Evolutionary conservation across 768 basidiomycete genomes (phyloP).

Genomic region (Tylopilus plumbeoviolaceoides): DNA sequence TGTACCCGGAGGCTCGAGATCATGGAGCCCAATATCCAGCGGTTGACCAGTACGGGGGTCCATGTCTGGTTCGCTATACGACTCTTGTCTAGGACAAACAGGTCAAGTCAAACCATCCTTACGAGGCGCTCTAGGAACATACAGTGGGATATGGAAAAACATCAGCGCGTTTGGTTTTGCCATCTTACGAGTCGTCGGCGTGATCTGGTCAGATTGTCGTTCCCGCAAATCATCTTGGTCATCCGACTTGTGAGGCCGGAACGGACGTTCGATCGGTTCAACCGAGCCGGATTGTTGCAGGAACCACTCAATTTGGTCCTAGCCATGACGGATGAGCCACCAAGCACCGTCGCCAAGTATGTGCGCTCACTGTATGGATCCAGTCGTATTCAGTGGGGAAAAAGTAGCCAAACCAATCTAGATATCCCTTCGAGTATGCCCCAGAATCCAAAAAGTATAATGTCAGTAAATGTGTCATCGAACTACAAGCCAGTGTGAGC

Average conservation of each 20-base stretch:
- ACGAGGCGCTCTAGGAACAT: conserved; percentile 22
- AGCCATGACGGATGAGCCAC: neutral
- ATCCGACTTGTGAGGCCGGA: conserved; percentile 66
- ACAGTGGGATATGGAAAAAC: conserved; percentile 99
- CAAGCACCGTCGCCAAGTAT: neutral
- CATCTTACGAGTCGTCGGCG: conserved; percentile 50
- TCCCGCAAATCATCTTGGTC: conserved; percentile 54
- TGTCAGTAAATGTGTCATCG: conserved; percentile 83
- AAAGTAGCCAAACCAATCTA: conserved; percentile 57
- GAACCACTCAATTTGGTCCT: conserved; percentile 89
- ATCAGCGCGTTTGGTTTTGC: conserved; percentile 95
- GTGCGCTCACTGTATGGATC: conserved; percentile 56
- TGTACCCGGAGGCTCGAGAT: conserved; percentile 55
- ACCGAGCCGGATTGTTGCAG: conserved; percentile 76
- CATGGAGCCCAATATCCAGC: conserved; percentile 70
- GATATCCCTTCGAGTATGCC: conserved; percentile 58
- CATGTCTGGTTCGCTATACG: conserved; percentile 63
- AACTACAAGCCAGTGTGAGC: conserved; percentile 42
- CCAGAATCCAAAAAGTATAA: conserved; percentile 92
- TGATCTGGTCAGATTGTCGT: conserved; percentile 57
- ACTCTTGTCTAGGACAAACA: conserved; percentile 53
- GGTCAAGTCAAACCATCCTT: neutral
- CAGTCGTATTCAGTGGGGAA: conserved; percentile 81
- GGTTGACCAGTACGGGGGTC: conserved; percentile 54
- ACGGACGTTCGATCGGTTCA: conserved; percentile 75